Evolutionary conservation across 148 eudicot species (phyloP).

Genomic region (Camellia granthamiana): DNA sequence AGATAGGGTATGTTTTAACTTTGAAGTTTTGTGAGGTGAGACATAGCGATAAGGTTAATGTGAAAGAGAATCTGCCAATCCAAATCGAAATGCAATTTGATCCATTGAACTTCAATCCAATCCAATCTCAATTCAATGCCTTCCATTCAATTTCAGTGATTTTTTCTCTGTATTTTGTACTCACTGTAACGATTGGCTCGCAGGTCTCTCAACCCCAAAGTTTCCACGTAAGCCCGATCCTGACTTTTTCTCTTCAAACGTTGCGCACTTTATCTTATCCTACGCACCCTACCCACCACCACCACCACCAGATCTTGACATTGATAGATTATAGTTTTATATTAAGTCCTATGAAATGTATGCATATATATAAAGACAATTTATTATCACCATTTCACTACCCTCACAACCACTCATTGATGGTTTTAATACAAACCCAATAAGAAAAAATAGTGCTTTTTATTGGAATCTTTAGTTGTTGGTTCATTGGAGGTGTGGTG

Average conservation of each 20-base stretch:
- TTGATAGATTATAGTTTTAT: neutral
- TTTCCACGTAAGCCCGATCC: slow-evolving; percentile 23
- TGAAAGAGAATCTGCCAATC: slow-evolving; percentile 63
- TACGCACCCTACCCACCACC: slow-evolving; percentile 18
- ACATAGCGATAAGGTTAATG: slow-evolving; percentile 66
- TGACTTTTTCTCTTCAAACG: slow-evolving; percentile 36
- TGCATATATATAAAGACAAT: neutral
- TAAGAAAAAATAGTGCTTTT: neutral
- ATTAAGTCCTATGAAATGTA: neutral
- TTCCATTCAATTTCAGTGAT: slow-evolving; percentile 31
- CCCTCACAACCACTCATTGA: slow-evolving; percentile 21
- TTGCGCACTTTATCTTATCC: slow-evolving; percentile 23
- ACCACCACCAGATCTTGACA: slow-evolving; percentile 36
- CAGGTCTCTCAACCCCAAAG: neutral
- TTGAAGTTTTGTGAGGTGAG: slow-evolving; percentile 43
- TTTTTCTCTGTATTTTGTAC: neutral
- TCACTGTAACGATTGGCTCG: neutral
- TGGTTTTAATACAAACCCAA: slow-evolving; percentile 10
- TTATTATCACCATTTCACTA: slow-evolving; percentile 25
- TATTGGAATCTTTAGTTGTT: neutral
- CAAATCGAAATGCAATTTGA: slow-evolving; percentile 22
- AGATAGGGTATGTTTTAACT: neutral
- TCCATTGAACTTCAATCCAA: slow-evolving; percentile 83
- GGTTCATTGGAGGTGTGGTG: neutral
- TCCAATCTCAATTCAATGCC: slow-evolving; percentile 37